Percentiles rank a stretch among this genome's conserved stretches.
phyloP scores from a whole-genome alignment of 495 filamentous ascomycete genomes.

The Aspergillus kassunensis region DNA sequence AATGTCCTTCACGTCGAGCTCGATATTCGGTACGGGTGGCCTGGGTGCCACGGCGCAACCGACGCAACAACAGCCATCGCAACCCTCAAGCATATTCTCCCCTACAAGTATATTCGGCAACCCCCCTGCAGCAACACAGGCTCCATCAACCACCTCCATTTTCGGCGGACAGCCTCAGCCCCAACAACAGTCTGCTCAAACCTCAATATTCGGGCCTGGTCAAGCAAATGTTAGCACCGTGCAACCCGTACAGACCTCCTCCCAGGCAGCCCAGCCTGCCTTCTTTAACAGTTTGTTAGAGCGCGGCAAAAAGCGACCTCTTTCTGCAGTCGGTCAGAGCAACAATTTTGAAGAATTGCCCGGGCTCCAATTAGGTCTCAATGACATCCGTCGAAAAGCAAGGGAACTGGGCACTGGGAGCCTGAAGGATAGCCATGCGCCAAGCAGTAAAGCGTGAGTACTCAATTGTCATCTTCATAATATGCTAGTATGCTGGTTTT shows the following conservation, averaged over 20 bases:
- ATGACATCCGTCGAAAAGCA: constrained; percentile 81
- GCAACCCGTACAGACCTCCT: constrained; percentile 21
- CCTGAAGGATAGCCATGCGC: constrained; percentile 38
- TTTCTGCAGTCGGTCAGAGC: constrained; percentile 34
- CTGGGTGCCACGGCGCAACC: constrained; percentile 26
- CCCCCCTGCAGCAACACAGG: constrained; percentile 23
- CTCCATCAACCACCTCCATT: constrained; percentile 22
- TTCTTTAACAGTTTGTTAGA: constrained; percentile 88
- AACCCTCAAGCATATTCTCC: constrained; percentile 32
- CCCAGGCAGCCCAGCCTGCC: constrained; percentile 50
- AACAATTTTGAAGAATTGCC: constrained; percentile 47
- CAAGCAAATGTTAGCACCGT: constrained; percentile 19
- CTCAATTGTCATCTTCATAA: not conserved
- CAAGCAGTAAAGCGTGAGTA: constrained; percentile 63
- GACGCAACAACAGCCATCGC: constrained; percentile 14
- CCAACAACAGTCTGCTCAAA: constrained; percentile 33
- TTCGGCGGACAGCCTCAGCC: constrained; percentile 28
- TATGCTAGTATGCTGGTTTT: not conserved
- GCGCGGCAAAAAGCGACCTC: constrained; percentile 56
- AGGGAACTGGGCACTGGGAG: constrained; percentile 64
- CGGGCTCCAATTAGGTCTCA: constrained; percentile 73
- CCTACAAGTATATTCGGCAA: constrained; percentile 27
- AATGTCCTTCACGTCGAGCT: constrained; percentile 26
- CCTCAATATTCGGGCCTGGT: constrained; percentile 31
- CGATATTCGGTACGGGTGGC: constrained; percentile 35